Conservation (phyloP, 129 eudicot genomes). For the Escallonia herrerae region DNA sequence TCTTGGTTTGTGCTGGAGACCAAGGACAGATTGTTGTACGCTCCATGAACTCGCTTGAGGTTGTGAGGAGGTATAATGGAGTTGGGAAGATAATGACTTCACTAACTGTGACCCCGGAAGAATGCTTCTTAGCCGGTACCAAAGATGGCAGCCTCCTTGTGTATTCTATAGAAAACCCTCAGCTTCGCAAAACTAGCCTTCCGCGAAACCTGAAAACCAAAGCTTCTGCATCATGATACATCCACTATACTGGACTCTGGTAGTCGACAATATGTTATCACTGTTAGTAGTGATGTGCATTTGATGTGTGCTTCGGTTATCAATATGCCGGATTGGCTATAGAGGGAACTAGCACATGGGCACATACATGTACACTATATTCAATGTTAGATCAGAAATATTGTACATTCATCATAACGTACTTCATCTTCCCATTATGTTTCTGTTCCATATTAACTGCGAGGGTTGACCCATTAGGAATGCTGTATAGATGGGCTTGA, state of each 20-base stretch:
- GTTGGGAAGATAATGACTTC: slow-evolving; percentile 73
- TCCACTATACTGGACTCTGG: neutral
- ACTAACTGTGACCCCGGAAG: slow-evolving; percentile 82
- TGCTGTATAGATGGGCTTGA: slow-evolving; percentile 14
- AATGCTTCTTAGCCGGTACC: slow-evolving; percentile 92
- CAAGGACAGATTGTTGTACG: slow-evolving; percentile 93
- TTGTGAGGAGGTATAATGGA: slow-evolving; percentile 62
- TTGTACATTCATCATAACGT: slow-evolving; percentile 5
- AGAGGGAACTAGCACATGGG: neutral
- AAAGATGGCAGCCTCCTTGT: slow-evolving; percentile 90
- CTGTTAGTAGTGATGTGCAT: slow-evolving; percentile 2
- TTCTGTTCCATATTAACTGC: neutral
- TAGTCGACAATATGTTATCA: neutral
- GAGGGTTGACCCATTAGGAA: slow-evolving; percentile 7
- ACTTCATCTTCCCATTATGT: no score
- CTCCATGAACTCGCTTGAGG: slow-evolving; percentile 78
- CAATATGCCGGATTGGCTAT: neutral
- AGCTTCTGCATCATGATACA: slow-evolving; percentile 33
- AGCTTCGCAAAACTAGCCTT: slow-evolving; percentile 42
- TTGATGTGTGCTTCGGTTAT: slow-evolving; percentile 20
- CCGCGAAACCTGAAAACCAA: slow-evolving; percentile 42
- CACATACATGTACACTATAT: slow-evolving; percentile 17
- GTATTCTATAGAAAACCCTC: slow-evolving; percentile 93
- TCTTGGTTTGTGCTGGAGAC: slow-evolving; percentile 92
- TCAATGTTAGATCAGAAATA: slow-evolving; percentile 11